Percentiles rank a stretch among this genome's conserved stretches.
Evolutionary conservation across 1,284 basidiomycete species (phyloP).

Genomic region (Moesziomyces sp.): DNA sequence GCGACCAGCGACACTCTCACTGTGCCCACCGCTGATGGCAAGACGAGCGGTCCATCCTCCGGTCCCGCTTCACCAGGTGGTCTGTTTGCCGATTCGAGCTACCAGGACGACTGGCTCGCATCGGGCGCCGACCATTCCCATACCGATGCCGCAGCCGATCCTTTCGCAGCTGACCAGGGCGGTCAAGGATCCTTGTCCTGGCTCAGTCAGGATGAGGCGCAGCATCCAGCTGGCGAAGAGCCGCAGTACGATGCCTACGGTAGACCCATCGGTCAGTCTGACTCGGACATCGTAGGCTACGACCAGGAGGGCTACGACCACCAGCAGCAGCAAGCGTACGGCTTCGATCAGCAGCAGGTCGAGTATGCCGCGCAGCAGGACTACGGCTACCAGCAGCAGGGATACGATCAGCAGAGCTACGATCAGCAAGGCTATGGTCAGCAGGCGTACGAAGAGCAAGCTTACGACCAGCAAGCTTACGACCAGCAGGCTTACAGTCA

Average conservation of each 20-base stretch:
- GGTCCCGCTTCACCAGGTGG: slow-evolving; percentile 36
- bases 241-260: slow-evolving; percentile 38
- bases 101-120: slow-evolving; percentile 50
- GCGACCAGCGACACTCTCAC: slow-evolving; percentile 8
- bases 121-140: slow-evolving; percentile 8
- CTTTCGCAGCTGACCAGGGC: slow-evolving; percentile 23
- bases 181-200: slow-evolving; percentile 38
- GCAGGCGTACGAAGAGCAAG: slow-evolving; percentile 8
- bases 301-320: slow-evolving; percentile 29
- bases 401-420: slow-evolving; percentile 9
- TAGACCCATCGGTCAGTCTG: slow-evolving; percentile 14
- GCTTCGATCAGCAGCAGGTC: slow-evolving; percentile 23
- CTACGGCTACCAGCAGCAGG: slow-evolving; percentile 14
- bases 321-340: slow-evolving; percentile 19
- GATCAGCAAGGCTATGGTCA: slow-evolving; percentile 13
- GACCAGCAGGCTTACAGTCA: slow-evolving; percentile 13
- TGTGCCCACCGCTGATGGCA: slow-evolving; percentile 15
- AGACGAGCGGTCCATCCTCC: slow-evolving; percentile 12
- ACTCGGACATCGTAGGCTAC: slow-evolving; percentile 15
- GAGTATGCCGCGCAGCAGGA: slow-evolving; percentile 23
- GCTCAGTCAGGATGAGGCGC: slow-evolving; percentile 16
- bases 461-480: slow-evolving; percentile 26
- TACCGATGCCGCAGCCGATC: slow-evolving; percentile 13
- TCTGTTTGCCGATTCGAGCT: slow-evolving; percentile 40
- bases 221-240: slow-evolving; percentile 4